Percentiles rank a stretch among this genome's conserved stretches.
These are phyloP conservation scores for Fraxinus sp. DNA, from an alignment of 305 asterid species.

Conservation along the genomic window DNA sequence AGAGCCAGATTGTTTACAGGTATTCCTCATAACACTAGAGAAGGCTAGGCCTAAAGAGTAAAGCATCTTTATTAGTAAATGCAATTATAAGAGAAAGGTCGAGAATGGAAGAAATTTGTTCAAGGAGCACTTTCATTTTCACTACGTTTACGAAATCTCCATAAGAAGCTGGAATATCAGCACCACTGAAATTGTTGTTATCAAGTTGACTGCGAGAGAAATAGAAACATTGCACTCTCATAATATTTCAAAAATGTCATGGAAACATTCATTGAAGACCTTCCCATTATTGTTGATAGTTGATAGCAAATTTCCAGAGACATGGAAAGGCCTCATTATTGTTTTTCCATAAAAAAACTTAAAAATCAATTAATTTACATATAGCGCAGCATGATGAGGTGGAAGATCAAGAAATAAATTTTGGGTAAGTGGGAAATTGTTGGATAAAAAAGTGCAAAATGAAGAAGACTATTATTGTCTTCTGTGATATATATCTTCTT, in stretches of 20 bases:
- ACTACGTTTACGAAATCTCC: constrained; percentile 35
- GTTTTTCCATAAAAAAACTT: background rate
- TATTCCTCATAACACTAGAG: background rate
- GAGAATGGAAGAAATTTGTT: constrained; percentile 2
- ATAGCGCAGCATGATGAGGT: background rate
- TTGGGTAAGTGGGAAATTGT: background rate
- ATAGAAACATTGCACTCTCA: background rate
- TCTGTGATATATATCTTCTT: background rate
- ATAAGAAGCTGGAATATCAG: constrained; percentile 46
- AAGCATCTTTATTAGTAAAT: background rate
- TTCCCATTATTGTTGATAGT: background rate
- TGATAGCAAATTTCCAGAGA: background rate
- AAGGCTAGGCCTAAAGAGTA: background rate
- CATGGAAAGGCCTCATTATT: background rate
- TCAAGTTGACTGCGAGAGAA: constrained; percentile 44
- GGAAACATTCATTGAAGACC: background rate
- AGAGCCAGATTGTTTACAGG: background rate
- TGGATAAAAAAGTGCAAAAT: background rate
- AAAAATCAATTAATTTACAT: background rate
- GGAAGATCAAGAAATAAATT: background rate
- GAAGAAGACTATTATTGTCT: background rate
- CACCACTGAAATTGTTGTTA: constrained; percentile 45
- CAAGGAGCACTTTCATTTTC: constrained; percentile 37
- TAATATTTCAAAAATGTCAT: background rate
- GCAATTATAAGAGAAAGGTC: background rate